These are phyloP conservation scores for Lithohypha guttulata DNA, from an alignment of 2,329 filamentous ascomycete genomes.

Conservation along the genomic window DNA sequence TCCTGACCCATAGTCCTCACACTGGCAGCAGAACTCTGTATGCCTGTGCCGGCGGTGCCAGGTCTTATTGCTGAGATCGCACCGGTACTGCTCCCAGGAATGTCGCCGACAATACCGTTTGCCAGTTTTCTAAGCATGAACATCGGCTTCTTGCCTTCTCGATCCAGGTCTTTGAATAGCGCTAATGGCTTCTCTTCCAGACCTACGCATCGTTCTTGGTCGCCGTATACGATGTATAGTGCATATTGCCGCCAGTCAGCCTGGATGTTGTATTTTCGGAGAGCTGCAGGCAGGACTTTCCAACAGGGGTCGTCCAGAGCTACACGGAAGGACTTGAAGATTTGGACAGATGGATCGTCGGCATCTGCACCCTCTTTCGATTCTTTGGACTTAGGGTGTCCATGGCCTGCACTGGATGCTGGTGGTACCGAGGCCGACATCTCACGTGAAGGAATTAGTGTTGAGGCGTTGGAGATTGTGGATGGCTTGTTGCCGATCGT, in stretches of 20 bases:
- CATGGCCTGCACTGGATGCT: conserved; percentile 10
- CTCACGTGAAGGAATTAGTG: conserved; percentile 17
- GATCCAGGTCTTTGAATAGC: conserved; percentile 92
- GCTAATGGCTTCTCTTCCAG: conserved; percentile 90
- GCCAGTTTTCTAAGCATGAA: conserved; percentile 79
- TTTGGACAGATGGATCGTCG: conserved; percentile 57
- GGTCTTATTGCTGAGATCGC: neutral
- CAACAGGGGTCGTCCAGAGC: conserved; percentile 97
- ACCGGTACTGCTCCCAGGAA: neutral
- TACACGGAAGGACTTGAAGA: conserved; percentile 97
- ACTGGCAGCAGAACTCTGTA: conserved; percentile 6
- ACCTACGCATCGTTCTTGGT: conserved; percentile 86
- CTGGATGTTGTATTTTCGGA: conserved; percentile 98
- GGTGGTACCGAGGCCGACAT: conserved; percentile 19
- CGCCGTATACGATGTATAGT: conserved; percentile 96
- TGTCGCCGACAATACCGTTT: conserved; percentile 11
- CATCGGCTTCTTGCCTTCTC: conserved; percentile 97
- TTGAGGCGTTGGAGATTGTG: conserved; percentile 19
- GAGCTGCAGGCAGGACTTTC: conserved; percentile 86
- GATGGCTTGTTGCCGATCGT: conserved; percentile 17
- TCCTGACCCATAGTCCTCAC: conserved; percentile 5
- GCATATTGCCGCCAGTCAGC: conserved; percentile 97
- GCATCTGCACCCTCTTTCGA: conserved; percentile 14
- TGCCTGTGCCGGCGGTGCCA: neutral
- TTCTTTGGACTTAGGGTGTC: neutral